phyloP scores from a whole-genome alignment of 805 yeast genomes.

The Lipomyces lipofer region DNA sequence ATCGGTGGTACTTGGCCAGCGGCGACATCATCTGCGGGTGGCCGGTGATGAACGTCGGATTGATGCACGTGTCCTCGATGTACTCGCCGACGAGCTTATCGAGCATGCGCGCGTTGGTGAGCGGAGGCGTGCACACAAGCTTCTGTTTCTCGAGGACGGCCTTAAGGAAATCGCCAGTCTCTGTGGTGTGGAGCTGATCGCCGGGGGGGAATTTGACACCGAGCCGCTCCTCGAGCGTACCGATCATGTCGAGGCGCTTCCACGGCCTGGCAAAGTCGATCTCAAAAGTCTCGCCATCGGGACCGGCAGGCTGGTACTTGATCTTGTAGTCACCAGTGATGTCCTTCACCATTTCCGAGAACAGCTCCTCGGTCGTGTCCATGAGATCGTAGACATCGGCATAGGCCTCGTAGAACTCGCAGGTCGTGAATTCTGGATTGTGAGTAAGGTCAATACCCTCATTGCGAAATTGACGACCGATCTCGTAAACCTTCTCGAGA shows the following conservation, averaged over 20 bases:
- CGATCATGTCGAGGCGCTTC: constrained; percentile 98
- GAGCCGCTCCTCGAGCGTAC: constrained; percentile 84
- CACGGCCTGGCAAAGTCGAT: constrained; percentile 94
- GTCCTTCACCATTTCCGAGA: constrained; percentile 96
- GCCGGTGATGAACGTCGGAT: constrained; percentile 97
- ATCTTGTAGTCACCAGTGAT: constrained; percentile 87
- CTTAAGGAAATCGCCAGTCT: constrained; percentile 88
- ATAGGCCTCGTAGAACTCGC: constrained; percentile 97
- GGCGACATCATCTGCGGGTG: constrained; percentile 99
- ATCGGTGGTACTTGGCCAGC: constrained; percentile 92
- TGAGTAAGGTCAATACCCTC: constrained; percentile 98
- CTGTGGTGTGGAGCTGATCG: constrained; percentile 88
- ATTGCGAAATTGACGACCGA: constrained; percentile 98
- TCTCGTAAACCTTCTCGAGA: constrained; percentile 95
- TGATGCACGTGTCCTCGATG: constrained; percentile 84
- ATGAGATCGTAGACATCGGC: constrained; percentile 95
- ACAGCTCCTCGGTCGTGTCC: constrained; percentile 73
- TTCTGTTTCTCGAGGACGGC: constrained; percentile 73
- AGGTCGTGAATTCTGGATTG: constrained; percentile 98
- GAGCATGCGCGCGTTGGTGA: constrained; percentile 97
- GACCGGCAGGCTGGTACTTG: constrained; percentile 91
- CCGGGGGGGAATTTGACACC: constrained; percentile 94
- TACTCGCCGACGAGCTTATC: constrained; percentile 96
- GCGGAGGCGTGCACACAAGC: constrained; percentile 85
- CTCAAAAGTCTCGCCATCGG: constrained; percentile 69